phyloP scores from a whole-genome alignment of 2,329 filamentous ascomycete species.

The Clarireedia paspali region DNA sequence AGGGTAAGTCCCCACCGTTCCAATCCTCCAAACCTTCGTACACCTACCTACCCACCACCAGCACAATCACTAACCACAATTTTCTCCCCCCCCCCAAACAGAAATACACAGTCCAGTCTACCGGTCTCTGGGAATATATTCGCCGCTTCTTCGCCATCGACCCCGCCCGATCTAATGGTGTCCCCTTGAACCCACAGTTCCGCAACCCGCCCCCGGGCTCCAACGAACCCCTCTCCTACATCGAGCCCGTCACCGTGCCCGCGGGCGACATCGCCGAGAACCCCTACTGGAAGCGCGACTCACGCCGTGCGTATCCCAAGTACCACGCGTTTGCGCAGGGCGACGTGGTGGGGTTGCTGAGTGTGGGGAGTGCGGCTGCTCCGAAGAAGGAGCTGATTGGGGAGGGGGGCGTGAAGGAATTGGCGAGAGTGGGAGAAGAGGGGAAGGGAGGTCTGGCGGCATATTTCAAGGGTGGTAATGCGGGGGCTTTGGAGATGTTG shows the following conservation, averaged over 20 bases:
- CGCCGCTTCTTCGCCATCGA: conserved; percentile 75
- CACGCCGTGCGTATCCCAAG: conserved; percentile 72
- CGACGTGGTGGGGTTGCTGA: conserved; percentile 78
- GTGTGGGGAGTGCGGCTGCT: conserved; percentile 69
- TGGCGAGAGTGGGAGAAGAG: conserved; percentile 70
- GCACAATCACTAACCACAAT: conserved; percentile 19
- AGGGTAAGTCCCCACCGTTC: conserved; percentile 40
- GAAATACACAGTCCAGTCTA: conserved; percentile 95
- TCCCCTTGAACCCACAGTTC: conserved; percentile 89
- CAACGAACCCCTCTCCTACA: conserved; percentile 62
- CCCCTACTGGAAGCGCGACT: conserved; percentile 93
- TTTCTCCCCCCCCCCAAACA: conserved; percentile 32
- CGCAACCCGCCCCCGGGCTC: conserved; percentile 76
- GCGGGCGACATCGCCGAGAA: conserved; percentile 85
- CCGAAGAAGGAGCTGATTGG: conserved; percentile 82
- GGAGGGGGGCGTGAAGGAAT: conserved; percentile 61
- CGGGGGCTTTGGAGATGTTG: conserved; percentile 53
- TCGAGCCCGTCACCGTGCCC: conserved; percentile 77
- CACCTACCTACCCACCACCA: neutral
- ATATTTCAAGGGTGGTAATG: conserved; percentile 58
- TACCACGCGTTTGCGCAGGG: conserved; percentile 74
- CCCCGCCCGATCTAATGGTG: conserved; percentile 78
- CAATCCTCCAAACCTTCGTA: neutral
- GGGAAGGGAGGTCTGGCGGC: conserved; percentile 66
- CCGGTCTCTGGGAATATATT: conserved; percentile 78